phyloP scores from a whole-genome alignment of 176 grass and related monocot genomes.

The Phoenix dactylifera region DNA sequence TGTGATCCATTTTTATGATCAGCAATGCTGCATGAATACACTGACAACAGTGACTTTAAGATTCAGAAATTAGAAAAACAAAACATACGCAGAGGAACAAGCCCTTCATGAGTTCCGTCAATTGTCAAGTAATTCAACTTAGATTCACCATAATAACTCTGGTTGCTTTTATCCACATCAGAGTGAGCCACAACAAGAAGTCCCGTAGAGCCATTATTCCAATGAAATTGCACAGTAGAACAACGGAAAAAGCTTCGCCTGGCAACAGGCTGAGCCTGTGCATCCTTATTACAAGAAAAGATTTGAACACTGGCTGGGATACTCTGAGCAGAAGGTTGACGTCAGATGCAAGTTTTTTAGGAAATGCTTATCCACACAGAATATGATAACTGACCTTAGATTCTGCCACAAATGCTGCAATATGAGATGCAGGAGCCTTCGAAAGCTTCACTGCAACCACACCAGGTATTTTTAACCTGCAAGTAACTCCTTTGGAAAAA shows the following conservation, averaged over 20 bases:
- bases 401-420: slow-evolving; percentile 75
- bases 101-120: slow-evolving; percentile 83
- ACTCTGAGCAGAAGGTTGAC: slow-evolving; percentile 32
- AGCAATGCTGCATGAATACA: too few relatives aligned
- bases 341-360: slow-evolving; percentile 10
- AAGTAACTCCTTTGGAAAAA: slow-evolving; percentile 62
- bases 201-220: slow-evolving; percentile 72
- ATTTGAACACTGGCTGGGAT: slow-evolving; percentile 79
- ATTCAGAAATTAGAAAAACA: background rate
- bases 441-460: slow-evolving; percentile 72
- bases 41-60: background rate
- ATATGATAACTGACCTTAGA: slow-evolving; percentile 42
- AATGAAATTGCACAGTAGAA: slow-evolving; percentile 63
- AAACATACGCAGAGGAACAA: slow-evolving; percentile 79
- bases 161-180: slow-evolving; percentile 95
- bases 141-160: slow-evolving; percentile 98
- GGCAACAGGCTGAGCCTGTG: slow-evolving; percentile 67
- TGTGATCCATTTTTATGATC: slow-evolving; percentile 16
- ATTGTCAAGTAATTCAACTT: slow-evolving; percentile 88
- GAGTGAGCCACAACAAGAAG: slow-evolving; percentile 71
- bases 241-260: slow-evolving; percentile 87
- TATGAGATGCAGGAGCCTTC: slow-evolving; percentile 63
- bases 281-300: slow-evolving; percentile 71
- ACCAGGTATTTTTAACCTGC: slow-evolving; percentile 60
- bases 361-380: background rate